Conservation (phyloP, 106 monocot species). For the Narthecium ossifragum region DNA sequence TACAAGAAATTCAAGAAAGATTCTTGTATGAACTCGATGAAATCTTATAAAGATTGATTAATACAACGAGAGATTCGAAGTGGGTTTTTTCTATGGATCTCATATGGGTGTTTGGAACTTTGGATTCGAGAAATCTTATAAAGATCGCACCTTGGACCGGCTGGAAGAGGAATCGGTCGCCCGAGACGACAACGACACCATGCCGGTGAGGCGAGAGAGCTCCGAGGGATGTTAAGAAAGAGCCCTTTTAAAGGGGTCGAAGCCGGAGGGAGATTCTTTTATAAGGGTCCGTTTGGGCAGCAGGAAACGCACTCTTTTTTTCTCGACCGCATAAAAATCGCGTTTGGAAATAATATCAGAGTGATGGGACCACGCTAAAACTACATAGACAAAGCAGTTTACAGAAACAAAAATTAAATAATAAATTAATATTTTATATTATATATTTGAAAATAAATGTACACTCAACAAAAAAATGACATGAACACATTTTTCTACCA, state of each 20-base stretch:
- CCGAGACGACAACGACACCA: slow-evolving; percentile 23
- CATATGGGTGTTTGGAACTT: neutral
- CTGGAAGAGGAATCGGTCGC: slow-evolving; percentile 37
- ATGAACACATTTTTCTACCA: no score
- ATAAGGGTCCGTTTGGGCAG: no score
- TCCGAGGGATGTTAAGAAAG: neutral
- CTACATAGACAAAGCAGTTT: no score
- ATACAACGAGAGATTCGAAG: neutral
- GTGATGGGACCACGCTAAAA: no score
- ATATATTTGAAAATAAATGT: no score
- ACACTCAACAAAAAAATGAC: no score
- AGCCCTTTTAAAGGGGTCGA: neutral
- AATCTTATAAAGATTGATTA: neutral
- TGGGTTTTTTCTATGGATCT: neutral
- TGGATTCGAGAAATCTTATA: neutral
- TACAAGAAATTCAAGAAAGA: no score
- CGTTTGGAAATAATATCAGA: neutral
- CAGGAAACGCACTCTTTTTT: neutral
- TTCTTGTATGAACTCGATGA: no score
- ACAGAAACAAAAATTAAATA: no score
- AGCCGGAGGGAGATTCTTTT: no score
- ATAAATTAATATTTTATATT: no score
- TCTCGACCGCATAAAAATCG: no score
- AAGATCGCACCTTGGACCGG: slow-evolving; percentile 38
- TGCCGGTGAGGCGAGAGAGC: neutral